Conservation (phyloP, 768 basidiomycete species). For the Filobasidium floriforme region DNA sequence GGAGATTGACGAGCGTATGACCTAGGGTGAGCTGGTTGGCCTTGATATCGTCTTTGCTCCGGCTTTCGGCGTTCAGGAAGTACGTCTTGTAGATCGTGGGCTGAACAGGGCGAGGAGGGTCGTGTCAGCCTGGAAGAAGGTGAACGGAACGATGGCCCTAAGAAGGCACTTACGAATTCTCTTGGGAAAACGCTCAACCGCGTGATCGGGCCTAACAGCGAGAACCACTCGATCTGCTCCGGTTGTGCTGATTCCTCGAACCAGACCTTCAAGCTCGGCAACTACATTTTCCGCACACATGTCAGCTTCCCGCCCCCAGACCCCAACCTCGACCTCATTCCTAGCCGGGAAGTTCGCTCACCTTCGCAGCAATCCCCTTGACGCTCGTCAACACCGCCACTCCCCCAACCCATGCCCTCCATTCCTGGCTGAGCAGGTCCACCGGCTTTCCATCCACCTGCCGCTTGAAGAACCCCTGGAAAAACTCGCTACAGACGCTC, state of each 20-base stretch:
- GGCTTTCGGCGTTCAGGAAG: conserved; percentile 76
- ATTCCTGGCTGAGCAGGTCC: conserved; percentile 47
- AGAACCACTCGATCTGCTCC: conserved; percentile 49
- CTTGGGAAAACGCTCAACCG: conserved; percentile 76
- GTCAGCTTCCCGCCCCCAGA: background rate
- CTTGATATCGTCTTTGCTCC: conserved; percentile 65
- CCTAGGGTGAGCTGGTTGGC: conserved; percentile 76
- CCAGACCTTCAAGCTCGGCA: conserved; percentile 42
- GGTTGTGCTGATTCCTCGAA: conserved; percentile 33
- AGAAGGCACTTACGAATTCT: conserved; percentile 61
- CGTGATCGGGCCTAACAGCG: conserved; percentile 71
- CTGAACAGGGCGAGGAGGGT: conserved; percentile 46
- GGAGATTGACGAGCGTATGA: conserved; percentile 74
- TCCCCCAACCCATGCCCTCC: conserved; percentile 78
- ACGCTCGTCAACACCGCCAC: conserved; percentile 70
- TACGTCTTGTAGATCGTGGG: conserved; percentile 68
- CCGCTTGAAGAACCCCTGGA: conserved; percentile 42
- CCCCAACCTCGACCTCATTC: background rate
- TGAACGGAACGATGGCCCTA: background rate
- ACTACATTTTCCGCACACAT: conserved; percentile 16
- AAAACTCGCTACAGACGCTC: conserved; percentile 47
- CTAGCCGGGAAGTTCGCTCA: too few relatives aligned
- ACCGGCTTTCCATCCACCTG: conserved; percentile 31
- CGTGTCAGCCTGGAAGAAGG: background rate
- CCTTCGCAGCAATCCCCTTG: conserved; percentile 72